phyloP scores from a whole-genome alignment of 805 yeast species.

The Starmera dryadoides region DNA sequence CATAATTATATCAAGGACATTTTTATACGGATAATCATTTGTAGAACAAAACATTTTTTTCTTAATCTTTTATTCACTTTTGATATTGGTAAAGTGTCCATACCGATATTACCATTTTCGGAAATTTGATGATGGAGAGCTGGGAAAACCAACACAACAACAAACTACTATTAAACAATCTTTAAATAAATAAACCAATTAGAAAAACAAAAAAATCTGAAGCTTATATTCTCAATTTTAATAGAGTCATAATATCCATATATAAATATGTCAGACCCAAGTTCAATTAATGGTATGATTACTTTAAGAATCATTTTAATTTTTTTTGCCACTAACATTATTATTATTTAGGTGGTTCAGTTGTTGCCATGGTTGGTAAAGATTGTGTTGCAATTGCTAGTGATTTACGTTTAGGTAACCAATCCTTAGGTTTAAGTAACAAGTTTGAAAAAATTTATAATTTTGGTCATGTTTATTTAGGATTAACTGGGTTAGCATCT shows the following conservation, averaged over 20 bases:
- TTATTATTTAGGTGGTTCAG: conserved; percentile 68
- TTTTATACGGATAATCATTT: too few species aligned
- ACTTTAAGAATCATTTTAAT: background rate
- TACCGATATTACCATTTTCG: too few species aligned
- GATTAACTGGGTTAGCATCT: conserved; percentile 91
- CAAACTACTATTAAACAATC: too few species aligned
- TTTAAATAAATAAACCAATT: too few species aligned
- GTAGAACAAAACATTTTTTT: too few species aligned
- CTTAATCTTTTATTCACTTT: too few species aligned
- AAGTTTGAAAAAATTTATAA: conserved; percentile 89
- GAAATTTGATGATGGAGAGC: too few species aligned
- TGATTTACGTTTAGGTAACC: conserved; percentile 90
- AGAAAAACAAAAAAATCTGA: too few species aligned
- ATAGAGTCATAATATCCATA: background rate
- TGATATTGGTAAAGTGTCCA: too few species aligned
- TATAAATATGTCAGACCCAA: conserved; percentile 72
- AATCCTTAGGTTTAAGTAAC: conserved; percentile 85
- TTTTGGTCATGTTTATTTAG: conserved; percentile 80
- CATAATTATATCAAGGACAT: too few species aligned
- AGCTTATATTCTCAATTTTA: too few species aligned
- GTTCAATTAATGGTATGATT: conserved; percentile 60
- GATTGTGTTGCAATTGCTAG: conserved; percentile 98
- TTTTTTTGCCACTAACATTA: conserved; percentile 8
- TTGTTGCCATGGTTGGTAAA: conserved; percentile 97
- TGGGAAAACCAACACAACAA: too few species aligned